phyloP scores from a whole-genome alignment of 305 asterid species.

The Fraxinus xanthoxyloides region DNA sequence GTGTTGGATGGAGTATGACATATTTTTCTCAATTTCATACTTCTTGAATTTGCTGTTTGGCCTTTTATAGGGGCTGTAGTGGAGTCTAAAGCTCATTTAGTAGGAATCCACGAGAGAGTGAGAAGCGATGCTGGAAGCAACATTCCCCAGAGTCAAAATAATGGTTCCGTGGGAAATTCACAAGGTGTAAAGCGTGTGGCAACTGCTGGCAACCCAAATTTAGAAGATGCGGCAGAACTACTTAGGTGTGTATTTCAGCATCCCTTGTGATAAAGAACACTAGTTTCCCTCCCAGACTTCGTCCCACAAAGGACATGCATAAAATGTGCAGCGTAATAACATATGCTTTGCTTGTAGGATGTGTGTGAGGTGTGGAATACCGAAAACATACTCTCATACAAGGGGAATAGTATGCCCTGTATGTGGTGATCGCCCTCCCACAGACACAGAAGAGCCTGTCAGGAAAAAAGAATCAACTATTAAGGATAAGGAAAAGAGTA shows the following conservation, averaged over 20 bases:
- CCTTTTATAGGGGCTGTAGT: conserved; percentile 59
- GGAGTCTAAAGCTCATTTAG: conserved; percentile 77
- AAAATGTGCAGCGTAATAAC: background rate
- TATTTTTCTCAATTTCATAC: background rate
- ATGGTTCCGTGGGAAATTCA: conserved; percentile 28
- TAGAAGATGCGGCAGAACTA: conserved; percentile 81
- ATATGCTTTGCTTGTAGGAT: conserved; percentile 46
- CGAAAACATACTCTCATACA: conserved; percentile 65
- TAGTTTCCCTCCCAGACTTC: background rate
- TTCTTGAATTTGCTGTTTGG: background rate
- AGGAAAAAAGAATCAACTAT: conserved; percentile 74
- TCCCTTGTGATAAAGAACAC: background rate
- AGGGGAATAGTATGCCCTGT: conserved; percentile 81
- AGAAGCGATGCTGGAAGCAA: conserved; percentile 68
- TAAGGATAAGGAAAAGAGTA: conserved; percentile 88
- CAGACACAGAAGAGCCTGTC: conserved; percentile 43
- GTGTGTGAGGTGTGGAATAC: conserved; percentile 78
- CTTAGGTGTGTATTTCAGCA: conserved; percentile 50
- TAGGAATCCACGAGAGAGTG: conserved; percentile 88
- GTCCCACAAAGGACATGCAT: background rate
- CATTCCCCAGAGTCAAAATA: conserved; percentile 32
- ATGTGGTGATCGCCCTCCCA: conserved; percentile 64
- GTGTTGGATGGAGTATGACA: background rate
- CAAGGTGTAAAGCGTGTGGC: conserved; percentile 61
- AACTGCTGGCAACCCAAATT: conserved; percentile 57